phyloP scores from a whole-genome alignment of 768 basidiomycete species.

The Strobilomyces dryophilus region DNA sequence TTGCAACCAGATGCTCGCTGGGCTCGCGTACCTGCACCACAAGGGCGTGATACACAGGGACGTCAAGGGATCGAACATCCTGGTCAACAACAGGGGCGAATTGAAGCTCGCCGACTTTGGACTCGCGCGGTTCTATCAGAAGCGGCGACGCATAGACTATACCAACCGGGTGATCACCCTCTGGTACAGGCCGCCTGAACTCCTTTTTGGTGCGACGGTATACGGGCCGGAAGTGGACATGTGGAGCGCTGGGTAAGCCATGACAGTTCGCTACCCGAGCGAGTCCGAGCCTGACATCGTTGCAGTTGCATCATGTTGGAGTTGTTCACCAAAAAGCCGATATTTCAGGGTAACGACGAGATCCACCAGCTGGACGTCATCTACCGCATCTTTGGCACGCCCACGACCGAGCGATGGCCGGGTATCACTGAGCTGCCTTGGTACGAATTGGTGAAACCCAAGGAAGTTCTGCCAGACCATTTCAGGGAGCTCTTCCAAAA shows the following conservation, averaged over 20 bases:
- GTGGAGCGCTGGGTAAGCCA: conserved; percentile 93
- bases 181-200: conserved; percentile 96
- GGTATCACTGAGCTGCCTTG: conserved; percentile 83
- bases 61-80: conserved; percentile 98
- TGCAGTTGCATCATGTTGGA: conserved; percentile 97
- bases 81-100: conserved; percentile 87
- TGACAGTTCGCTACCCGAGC: background rate
- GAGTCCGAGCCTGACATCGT: background rate
- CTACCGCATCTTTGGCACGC: conserved; percentile 88
- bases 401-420: conserved; percentile 78
- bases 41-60: conserved; percentile 97
- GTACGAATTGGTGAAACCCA: conserved; percentile 98
- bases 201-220: conserved; percentile 90
- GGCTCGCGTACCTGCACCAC: conserved; percentile 91
- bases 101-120: conserved; percentile 98
- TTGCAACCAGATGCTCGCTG: conserved; percentile 92
- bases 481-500: conserved; percentile 85
- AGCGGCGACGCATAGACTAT: conserved; percentile 85
- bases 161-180: conserved; percentile 99
- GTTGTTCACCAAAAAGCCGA: conserved; percentile 88
- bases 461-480: conserved; percentile 63
- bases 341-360: conserved; percentile 99
- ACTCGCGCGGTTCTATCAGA: conserved; percentile 93
- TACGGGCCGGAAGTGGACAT: conserved; percentile 98
- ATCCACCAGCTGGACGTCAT: conserved; percentile 95